Evolutionary conservation across 2,329 filamentous ascomycete genomes (phyloP).

Genomic region (Coniochaeta hoffmannii): DNA sequence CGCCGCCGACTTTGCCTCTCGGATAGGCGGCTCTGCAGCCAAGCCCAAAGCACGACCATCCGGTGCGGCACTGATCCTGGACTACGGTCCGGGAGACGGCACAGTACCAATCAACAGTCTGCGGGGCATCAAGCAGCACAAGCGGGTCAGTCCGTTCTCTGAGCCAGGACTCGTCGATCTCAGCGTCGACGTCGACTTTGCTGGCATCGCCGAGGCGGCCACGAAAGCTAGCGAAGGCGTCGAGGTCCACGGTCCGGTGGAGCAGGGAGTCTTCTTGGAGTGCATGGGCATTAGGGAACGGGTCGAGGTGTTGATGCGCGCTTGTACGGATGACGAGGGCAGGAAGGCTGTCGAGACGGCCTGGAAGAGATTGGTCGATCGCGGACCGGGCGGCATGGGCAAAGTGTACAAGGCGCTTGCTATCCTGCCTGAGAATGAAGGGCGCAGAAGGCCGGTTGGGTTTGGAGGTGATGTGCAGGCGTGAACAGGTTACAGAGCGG

Average conservation of each 20-base stretch:
- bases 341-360: constrained; percentile 55
- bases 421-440: constrained; percentile 74
- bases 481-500: too few relatives aligned
- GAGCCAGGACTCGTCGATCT: constrained; percentile 80
- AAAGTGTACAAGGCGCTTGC: constrained; percentile 90
- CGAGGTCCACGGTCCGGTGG: constrained; percentile 87
- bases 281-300: constrained; percentile 78
- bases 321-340: constrained; percentile 17
- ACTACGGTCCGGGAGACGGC: constrained; percentile 72
- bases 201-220: constrained; percentile 75
- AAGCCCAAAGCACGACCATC: constrained; percentile 54
- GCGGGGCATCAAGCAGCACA: constrained; percentile 77
- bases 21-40: constrained; percentile 64
- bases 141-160: constrained; percentile 69
- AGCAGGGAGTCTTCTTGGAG: constrained; percentile 73
- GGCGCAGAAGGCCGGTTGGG: constrained; percentile 72
- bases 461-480: constrained; percentile 69
- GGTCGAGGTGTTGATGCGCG: constrained; percentile 57
- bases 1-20: constrained; percentile 69
- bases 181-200: constrained; percentile 90
- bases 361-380: constrained; percentile 79
- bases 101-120: constrained; percentile 82
- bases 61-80: constrained; percentile 88
- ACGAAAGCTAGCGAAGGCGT: constrained; percentile 67
- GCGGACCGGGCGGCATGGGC: constrained; percentile 80